phyloP scores from a whole-genome alignment of 345 rosid genomes.

The Toxicodendron radicans region DNA sequence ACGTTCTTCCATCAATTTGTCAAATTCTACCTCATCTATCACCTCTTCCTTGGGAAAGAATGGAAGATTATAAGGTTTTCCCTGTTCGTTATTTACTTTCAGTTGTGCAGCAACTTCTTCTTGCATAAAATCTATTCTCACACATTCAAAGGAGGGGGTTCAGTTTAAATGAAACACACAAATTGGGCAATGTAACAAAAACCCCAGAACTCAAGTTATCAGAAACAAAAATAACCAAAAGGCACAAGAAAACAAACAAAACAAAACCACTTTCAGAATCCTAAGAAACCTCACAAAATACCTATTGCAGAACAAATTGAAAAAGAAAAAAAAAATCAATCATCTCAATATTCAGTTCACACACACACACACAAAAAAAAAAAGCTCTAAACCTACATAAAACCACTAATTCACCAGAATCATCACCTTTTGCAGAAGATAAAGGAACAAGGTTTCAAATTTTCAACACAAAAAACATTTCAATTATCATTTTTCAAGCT shows the following conservation, averaged over 20 bases:
- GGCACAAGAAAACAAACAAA: too few species aligned
- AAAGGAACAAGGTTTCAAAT: too few species aligned
- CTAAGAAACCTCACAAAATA: too few species aligned
- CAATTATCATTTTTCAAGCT: background rate
- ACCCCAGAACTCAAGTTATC: background rate
- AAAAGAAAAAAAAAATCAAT: too few species aligned
- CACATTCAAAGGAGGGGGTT: slow-evolving; percentile 11
- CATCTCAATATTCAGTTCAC: too few species aligned
- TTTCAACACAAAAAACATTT: too few species aligned
- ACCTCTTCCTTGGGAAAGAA: slow-evolving; percentile 82
- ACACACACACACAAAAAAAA: too few species aligned
- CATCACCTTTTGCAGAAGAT: too few species aligned
- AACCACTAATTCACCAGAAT: too few species aligned
- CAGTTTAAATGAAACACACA: slow-evolving; percentile 2
- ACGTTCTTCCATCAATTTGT: slow-evolving; percentile 83
- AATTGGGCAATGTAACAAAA: slow-evolving; percentile 10
- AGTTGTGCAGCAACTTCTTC: slow-evolving; percentile 46
- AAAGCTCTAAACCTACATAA: too few species aligned
- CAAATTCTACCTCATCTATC: slow-evolving; percentile 71
- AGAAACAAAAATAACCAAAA: background rate
- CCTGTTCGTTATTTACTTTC: slow-evolving; percentile 43
- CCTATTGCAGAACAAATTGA: too few species aligned
- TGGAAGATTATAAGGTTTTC: slow-evolving; percentile 35
- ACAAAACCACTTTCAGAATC: background rate
- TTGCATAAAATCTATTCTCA: slow-evolving; percentile 45